A percentile compares a stretch with the other conserved stretches of the same genome.
Conservation (phyloP, 1,284 basidiomycete species). For the Rhizopogon hawkerae region DNA sequence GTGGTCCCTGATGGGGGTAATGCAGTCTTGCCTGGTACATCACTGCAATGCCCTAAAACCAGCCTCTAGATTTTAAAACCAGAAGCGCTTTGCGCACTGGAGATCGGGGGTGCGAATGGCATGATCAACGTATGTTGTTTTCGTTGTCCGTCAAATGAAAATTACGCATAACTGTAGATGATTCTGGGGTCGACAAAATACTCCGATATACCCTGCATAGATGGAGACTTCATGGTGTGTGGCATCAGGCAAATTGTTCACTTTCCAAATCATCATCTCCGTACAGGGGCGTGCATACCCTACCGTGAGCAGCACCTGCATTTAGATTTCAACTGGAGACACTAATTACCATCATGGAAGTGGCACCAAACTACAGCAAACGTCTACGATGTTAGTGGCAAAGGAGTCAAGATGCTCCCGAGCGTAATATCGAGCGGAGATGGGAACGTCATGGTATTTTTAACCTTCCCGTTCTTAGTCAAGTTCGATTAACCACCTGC, state of each 20-base stretch:
- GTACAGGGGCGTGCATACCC: conserved; percentile 30
- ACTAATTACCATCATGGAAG: conserved; percentile 10
- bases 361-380: conserved; percentile 33
- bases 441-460: conserved; percentile 30
- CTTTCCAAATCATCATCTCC: conserved; percentile 6
- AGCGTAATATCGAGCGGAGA: conserved; percentile 30
- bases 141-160: conserved; percentile 7
- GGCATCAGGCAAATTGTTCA: neutral
- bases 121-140: conserved; percentile 34
- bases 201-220: conserved; percentile 30
- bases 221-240: conserved; percentile 45
- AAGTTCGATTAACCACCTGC: conserved; percentile 11
- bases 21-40: neutral
- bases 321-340: neutral
- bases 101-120: conserved; percentile 55
- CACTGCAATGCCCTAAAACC: conserved; percentile 1
- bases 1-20: conserved; percentile 21
- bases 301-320: conserved; percentile 16
- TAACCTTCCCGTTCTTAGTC: neutral
- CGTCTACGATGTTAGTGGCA: conserved; percentile 29
- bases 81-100: conserved; percentile 31
- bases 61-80: conserved; percentile 27
- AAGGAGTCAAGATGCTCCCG: conserved; percentile 25
- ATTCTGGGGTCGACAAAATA: conserved; percentile 30
- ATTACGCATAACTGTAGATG: conserved; percentile 20